Base-by-base conservation (phyloP, 306 rosid species). In the Lablab purpureus region DNA sequence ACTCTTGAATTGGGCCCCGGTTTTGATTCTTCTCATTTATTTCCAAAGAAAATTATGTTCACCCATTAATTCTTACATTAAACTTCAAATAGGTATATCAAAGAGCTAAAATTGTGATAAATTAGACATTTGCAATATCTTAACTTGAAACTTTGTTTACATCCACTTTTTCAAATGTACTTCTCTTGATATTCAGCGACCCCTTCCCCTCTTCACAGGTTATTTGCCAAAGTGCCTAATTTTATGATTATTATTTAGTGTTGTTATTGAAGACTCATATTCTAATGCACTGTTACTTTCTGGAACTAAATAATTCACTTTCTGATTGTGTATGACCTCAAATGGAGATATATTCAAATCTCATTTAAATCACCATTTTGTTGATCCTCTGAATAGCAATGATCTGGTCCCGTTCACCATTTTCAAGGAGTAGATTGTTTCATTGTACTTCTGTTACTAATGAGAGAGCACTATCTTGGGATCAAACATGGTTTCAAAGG, bases 351-450 rank as follows among this genome's bases (percentile, higher is more conserved):
- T n/a, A 60, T 56, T 58, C 45, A 64, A 47, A 25, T 73, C 14
- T 23, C 41, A 58, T 18, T 10, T 55, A 34, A 28, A 49, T 49
- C 37, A 40, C 14, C 23, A n/a, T 50, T 50, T 52, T 56, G 70
- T 60, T 30, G 21, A 25, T 59, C 22, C 19, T 62, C n/a, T 63
- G 8, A 32, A 45, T 79, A 49, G 55, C 25, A 36, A 55, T 59
- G 71, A 14, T 36, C 30, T 63, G 46, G 51, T 49, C 56, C 41
- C 41, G 23, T 80, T 68, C 69, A 59, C 46, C 60, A 40, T 41
- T 67, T 87, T 66, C 55, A 71, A 67, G 64, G 32, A 37, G 67
- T 77, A 74, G 49, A 22, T 25, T 58, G 34, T 58, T 23, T 58
- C 36, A 45, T 59, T 60, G 67, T 60, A 10, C 12, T 13, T 41